A percentile compares a stretch with the other conserved stretches of the same genome.
Evolutionary conservation across 176 grass and related monocot species (phyloP).

Genomic region (Panicum miliaceum): DNA sequence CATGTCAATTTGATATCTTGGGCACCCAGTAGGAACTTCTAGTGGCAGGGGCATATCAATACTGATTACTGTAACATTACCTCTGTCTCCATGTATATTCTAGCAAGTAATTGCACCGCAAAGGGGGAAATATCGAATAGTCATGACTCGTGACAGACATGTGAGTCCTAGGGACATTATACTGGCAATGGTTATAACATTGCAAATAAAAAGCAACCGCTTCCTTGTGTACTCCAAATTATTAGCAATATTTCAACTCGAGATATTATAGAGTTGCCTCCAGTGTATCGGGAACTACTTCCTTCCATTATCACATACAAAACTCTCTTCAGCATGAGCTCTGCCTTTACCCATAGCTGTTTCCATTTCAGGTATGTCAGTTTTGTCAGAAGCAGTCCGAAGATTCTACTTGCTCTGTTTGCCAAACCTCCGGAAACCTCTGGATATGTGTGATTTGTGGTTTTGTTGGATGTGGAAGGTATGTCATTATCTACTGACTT

Average conservation of each 20-base stretch:
- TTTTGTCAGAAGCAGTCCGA: constrained; percentile 82
- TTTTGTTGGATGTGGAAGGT: constrained; percentile 99
- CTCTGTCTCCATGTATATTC: background rate
- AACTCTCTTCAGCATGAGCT: constrained; percentile 9
- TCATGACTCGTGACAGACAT: background rate
- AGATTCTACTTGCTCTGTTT: constrained; percentile 93
- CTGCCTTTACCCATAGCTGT: background rate
- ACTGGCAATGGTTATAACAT: background rate
- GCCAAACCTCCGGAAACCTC: constrained; percentile 80
- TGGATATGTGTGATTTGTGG: constrained; percentile 99
- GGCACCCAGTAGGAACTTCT: background rate
- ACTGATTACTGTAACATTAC: constrained; percentile 21
- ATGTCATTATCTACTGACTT: constrained; percentile 11
- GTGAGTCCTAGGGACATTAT: constrained; percentile 11
- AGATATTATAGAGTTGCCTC: background rate
- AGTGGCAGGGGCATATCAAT: background rate
- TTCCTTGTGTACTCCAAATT: constrained; percentile 9
- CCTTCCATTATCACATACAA: background rate
- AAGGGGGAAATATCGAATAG: background rate
- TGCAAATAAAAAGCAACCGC: background rate
- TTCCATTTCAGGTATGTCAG: constrained; percentile 83
- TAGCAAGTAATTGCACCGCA: background rate
- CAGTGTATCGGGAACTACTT: background rate
- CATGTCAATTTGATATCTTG: background rate
- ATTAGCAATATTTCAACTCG: constrained; percentile 18